phyloP scores from a whole-genome alignment of 2,329 filamentous ascomycete species.

The Penicillium hesseltinei region DNA sequence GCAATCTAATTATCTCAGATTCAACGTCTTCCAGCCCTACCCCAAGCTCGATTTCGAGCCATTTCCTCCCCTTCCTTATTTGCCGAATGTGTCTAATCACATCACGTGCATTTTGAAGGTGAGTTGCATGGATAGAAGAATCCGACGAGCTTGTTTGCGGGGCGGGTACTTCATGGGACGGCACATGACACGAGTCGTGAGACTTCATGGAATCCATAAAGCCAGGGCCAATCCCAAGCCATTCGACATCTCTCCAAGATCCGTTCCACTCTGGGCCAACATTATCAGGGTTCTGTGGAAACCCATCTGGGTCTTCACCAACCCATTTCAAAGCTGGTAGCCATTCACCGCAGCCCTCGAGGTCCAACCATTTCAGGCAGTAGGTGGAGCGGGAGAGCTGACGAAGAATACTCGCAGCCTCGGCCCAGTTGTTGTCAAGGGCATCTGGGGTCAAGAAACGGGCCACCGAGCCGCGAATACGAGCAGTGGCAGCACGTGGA shows the following conservation, averaged over 20 bases:
- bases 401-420: constrained; percentile 56
- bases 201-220: constrained; percentile 32
- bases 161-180: background rate
- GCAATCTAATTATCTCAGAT: constrained; percentile 14
- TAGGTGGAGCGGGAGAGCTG: constrained; percentile 56
- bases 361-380: constrained; percentile 60
- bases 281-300: constrained; percentile 19
- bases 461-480: constrained; percentile 41
- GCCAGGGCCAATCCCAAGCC: constrained; percentile 43
- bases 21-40: constrained; percentile 28
- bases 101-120: constrained; percentile 27
- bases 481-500: constrained; percentile 50
- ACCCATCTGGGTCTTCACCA: constrained; percentile 28
- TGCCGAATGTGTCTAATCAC: constrained; percentile 34
- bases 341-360: constrained; percentile 61
- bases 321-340: constrained; percentile 51
- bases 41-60: constrained; percentile 32
- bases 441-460: constrained; percentile 46
- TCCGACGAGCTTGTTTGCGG: background rate
- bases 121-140: background rate
- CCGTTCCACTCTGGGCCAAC: constrained; percentile 47
- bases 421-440: constrained; percentile 55
- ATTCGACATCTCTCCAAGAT: constrained; percentile 46
- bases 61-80: constrained; percentile 38
- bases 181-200: background rate